These are phyloP conservation scores for Magnusiomyces tetraspermus DNA, from an alignment of 1,139 yeast species.

Conservation along the genomic window DNA sequence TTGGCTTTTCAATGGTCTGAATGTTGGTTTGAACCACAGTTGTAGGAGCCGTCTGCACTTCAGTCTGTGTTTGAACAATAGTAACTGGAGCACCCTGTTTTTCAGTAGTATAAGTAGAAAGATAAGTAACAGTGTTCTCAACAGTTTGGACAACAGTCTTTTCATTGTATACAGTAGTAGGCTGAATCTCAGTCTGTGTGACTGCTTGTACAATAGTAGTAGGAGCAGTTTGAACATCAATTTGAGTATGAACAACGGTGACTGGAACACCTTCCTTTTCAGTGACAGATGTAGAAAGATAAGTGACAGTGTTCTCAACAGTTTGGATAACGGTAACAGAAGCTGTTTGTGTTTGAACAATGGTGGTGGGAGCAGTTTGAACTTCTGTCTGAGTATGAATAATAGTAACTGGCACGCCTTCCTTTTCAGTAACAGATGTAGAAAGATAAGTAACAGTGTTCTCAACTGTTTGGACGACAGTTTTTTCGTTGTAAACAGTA, in stretches of 20 bases:
- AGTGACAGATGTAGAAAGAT: constrained; percentile 1
- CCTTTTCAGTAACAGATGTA: constrained; percentile 1
- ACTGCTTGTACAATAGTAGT: constrained; percentile 1
- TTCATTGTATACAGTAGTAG: not conserved
- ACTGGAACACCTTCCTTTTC: not conserved
- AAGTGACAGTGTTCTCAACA: constrained; percentile 2
- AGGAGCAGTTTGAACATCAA: not conserved
- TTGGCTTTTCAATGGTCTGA: constrained; percentile 2
- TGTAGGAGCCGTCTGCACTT: not conserved
- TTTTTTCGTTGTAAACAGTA: not conserved
- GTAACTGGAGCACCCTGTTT: not conserved
- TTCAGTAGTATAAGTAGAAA: not conserved
- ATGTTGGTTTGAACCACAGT: constrained; percentile 6
- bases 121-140: constrained; percentile 3
- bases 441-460: not conserved
- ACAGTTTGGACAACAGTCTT: constrained; percentile 1
- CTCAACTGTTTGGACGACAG: not conserved
- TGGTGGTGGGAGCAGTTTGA: constrained; percentile 1
- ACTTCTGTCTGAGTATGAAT: not conserved
- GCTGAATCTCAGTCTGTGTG: not conserved
- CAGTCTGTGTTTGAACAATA: constrained; percentile 1
- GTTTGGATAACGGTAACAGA: constrained; percentile 1
- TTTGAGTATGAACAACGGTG: not conserved
- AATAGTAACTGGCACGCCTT: not conserved
- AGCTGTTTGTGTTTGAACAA: constrained; percentile 1